These are phyloP conservation scores for Agrostemma githago DNA, from an alignment of 148 eudicot species.

Conservation along the genomic window DNA sequence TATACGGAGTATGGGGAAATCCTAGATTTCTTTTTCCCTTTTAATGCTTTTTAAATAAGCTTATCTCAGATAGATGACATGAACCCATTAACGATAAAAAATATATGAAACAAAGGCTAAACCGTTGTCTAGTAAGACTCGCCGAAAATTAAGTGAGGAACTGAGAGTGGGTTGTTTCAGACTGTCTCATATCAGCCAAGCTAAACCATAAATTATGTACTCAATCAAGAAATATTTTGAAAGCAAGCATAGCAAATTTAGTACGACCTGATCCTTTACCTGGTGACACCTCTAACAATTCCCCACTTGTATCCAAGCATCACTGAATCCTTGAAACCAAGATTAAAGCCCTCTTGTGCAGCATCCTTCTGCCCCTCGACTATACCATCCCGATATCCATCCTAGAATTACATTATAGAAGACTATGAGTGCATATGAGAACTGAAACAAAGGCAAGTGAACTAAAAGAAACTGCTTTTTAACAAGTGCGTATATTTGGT, in stretches of 20 bases:
- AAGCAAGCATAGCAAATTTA: neutral
- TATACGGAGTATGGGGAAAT: neutral
- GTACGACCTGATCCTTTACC: slow-evolving; percentile 35
- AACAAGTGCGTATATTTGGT: neutral
- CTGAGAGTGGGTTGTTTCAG: neutral
- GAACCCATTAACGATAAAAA: no score
- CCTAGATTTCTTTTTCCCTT: no score
- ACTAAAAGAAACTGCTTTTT: neutral
- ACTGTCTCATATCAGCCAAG: no score
- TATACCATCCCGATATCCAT: slow-evolving; percentile 82
- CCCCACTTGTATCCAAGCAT: slow-evolving; percentile 68
- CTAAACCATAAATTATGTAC: neutral
- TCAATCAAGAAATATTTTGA: neutral
- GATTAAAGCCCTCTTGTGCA: slow-evolving; percentile 83
- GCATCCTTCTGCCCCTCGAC: slow-evolving; percentile 66
- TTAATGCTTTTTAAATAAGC: no score
- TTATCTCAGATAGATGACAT: no score
- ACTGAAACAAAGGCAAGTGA: neutral
- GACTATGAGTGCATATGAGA: slow-evolving; percentile 8
- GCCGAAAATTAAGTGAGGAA: neutral
- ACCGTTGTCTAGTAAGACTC: neutral
- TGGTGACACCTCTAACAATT: slow-evolving; percentile 69
- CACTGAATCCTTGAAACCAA: slow-evolving; percentile 68
- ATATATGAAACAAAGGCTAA: no score
- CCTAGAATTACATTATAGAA: slow-evolving; percentile 34